phyloP scores from a whole-genome alignment of 495 filamentous ascomycete genomes.

The Podospora fimiseda region DNA sequence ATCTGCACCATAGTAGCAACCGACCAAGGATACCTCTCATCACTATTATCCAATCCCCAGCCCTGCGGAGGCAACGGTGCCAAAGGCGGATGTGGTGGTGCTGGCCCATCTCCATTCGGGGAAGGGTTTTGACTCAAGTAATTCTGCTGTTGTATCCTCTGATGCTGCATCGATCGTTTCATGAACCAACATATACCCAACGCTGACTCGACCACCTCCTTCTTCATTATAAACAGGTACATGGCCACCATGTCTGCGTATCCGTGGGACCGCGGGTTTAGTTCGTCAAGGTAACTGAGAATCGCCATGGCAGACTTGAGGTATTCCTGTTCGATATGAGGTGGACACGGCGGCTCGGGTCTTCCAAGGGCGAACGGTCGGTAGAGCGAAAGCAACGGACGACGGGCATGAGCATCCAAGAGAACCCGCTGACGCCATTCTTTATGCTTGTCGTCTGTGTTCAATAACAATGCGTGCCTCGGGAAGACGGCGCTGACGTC shows the following conservation, averaged over 20 bases:
- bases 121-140: no score
- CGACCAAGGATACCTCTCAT: background rate
- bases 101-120: background rate
- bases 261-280: conserved; percentile 24
- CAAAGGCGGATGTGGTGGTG: background rate
- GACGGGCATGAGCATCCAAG: conserved; percentile 32
- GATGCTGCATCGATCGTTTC: conserved; percentile 8
- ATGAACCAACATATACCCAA: conserved; percentile 35
- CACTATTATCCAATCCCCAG: background rate
- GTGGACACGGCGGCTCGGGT: conserved; percentile 18
- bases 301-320: conserved; percentile 34
- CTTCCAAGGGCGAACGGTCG: conserved; percentile 34
- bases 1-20: background rate
- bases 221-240: conserved; percentile 29
- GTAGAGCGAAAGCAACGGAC: conserved; percentile 32
- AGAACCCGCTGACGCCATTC: conserved; percentile 27
- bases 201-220: conserved; percentile 31
- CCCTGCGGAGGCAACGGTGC: background rate
- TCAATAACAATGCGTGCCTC: conserved; percentile 15
- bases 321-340: conserved; percentile 31
- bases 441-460: conserved; percentile 20
- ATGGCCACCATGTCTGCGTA: conserved; percentile 28
- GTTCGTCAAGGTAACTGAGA: conserved; percentile 31
- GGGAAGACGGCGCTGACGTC: conserved; percentile 30
- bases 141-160: no score